Evolutionary conservation across 2,329 filamentous ascomycete species (phyloP).

Genomic region (Ophiostoma perfectum): DNA sequence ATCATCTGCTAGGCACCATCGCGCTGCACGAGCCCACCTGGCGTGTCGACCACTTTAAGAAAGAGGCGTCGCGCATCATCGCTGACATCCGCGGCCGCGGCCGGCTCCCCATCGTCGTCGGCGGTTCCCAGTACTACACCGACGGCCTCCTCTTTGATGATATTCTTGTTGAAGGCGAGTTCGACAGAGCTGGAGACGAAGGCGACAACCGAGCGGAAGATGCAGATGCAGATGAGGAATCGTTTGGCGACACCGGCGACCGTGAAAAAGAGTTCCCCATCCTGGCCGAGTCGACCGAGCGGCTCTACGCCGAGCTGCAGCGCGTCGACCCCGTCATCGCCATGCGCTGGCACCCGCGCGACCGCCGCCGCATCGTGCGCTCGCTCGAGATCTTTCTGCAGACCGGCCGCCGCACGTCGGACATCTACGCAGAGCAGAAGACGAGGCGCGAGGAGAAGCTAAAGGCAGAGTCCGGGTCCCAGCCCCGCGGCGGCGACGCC

Average conservation of each 20-base stretch:
- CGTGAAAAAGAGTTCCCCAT: slow-evolving; percentile 55
- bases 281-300: slow-evolving; percentile 63
- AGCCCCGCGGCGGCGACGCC: not conserved
- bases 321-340: slow-evolving; percentile 89
- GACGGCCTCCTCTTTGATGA: slow-evolving; percentile 82
- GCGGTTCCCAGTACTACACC: slow-evolving; percentile 92
- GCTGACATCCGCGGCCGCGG: slow-evolving; percentile 71
- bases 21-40: slow-evolving; percentile 71
- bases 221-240: slow-evolving; percentile 20
- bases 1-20: slow-evolving; percentile 81
- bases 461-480: slow-evolving; percentile 6
- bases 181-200: slow-evolving; percentile 24
- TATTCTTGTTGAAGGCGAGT: slow-evolving; percentile 47
- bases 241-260: slow-evolving; percentile 1
- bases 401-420: slow-evolving; percentile 74
- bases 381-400: slow-evolving; percentile 86
- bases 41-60: slow-evolving; percentile 73
- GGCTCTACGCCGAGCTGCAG: slow-evolving; percentile 65
- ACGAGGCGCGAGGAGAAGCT: slow-evolving; percentile 23
- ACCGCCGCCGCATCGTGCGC: slow-evolving; percentile 79
- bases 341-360: slow-evolving; percentile 86
- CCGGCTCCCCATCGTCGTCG: slow-evolving; percentile 82
- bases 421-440: slow-evolving; percentile 78
- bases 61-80: slow-evolving; percentile 63
- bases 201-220: not conserved